A percentile compares a stretch with the other conserved stretches of the same genome.
phyloP scores from a whole-genome alignment of 805 yeast genomes.

The Maudiozyma saulgeensis region DNA sequence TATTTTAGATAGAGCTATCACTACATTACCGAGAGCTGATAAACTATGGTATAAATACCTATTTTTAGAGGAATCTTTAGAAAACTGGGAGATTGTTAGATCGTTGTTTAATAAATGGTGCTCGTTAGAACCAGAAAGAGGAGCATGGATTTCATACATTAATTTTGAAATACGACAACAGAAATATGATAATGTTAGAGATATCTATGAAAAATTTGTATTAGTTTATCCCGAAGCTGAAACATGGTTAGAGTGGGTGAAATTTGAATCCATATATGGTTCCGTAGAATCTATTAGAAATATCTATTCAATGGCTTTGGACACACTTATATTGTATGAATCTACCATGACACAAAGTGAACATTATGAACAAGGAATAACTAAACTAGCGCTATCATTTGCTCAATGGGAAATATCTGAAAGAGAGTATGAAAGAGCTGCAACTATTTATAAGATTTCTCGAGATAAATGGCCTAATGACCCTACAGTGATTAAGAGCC shows the following conservation, averaged over 20 bases:
- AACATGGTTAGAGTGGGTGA: conserved; percentile 70
- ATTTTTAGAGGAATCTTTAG: conserved; percentile 70
- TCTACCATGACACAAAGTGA: conserved; percentile 14
- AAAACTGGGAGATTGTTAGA: conserved; percentile 52
- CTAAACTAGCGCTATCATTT: conserved; percentile 36
- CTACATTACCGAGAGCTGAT: conserved; percentile 65
- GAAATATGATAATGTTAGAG: conserved; percentile 47
- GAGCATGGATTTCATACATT: conserved; percentile 69
- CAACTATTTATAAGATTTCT: conserved; percentile 47
- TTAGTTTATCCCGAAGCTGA: conserved; percentile 40
- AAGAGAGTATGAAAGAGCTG: conserved; percentile 53
- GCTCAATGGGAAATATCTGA: conserved; percentile 60
- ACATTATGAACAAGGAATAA: conserved; percentile 28
- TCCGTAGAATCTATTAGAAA: conserved; percentile 41
- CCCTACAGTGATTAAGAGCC: conserved; percentile 32
- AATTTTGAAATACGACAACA: conserved; percentile 63
- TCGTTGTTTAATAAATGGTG: conserved; percentile 72
- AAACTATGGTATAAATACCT: conserved; percentile 83
- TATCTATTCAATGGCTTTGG: conserved; percentile 60
- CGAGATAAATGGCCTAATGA: conserved; percentile 36
- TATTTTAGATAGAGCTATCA: conserved; percentile 66
- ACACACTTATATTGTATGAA: conserved; percentile 32
- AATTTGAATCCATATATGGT: conserved; percentile 54
- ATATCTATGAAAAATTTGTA: conserved; percentile 49
- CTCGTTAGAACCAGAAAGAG: conserved; percentile 55